Evolutionary conservation across 352 stramenopile genomes (phyloP).

Genomic region (Pythium phragmiticola): DNA sequence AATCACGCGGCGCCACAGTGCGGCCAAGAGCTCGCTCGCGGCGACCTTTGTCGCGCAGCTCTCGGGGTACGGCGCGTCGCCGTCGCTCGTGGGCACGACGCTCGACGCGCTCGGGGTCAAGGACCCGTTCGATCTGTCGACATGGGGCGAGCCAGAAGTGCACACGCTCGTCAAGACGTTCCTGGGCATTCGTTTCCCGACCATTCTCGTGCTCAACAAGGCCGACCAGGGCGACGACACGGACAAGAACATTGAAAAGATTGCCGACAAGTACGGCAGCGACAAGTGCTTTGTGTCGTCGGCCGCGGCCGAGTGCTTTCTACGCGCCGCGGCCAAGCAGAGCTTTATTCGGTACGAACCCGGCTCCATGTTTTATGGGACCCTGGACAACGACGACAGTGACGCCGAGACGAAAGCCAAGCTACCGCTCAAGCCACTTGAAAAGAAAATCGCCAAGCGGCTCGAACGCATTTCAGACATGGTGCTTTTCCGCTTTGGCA

Average conservation of each 20-base stretch:
- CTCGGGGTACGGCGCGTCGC: slow-evolving; percentile 76
- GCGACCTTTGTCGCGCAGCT: slow-evolving; percentile 74
- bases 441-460: slow-evolving; percentile 79
- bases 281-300: slow-evolving; percentile 87
- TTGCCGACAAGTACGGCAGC: slow-evolving; percentile 87
- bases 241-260: slow-evolving; percentile 86
- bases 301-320: slow-evolving; percentile 81
- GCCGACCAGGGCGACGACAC: slow-evolving; percentile 83
- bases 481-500: slow-evolving; percentile 89
- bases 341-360: slow-evolving; percentile 83
- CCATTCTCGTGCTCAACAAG: slow-evolving; percentile 89
- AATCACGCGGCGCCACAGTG: slow-evolving; percentile 71
- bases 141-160: slow-evolving; percentile 63
- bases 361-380: slow-evolving; percentile 86
- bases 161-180: slow-evolving; percentile 79
- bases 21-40: slow-evolving; percentile 67
- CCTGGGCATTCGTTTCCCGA: slow-evolving; percentile 79
- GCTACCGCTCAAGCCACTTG: slow-evolving; percentile 55
- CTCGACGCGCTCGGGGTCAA: slow-evolving; percentile 63
- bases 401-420: slow-evolving; percentile 19
- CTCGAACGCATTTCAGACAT: slow-evolving; percentile 89
- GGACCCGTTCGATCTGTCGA: slow-evolving; percentile 58
- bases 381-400: slow-evolving; percentile 63
- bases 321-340: slow-evolving; percentile 74
- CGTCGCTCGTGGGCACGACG: slow-evolving; percentile 69